A percentile compares a stretch with the other conserved stretches of the same genome.
Conservation (phyloP, 371 early-diverging fungal species). For the Mucor circinelloides region DNA sequence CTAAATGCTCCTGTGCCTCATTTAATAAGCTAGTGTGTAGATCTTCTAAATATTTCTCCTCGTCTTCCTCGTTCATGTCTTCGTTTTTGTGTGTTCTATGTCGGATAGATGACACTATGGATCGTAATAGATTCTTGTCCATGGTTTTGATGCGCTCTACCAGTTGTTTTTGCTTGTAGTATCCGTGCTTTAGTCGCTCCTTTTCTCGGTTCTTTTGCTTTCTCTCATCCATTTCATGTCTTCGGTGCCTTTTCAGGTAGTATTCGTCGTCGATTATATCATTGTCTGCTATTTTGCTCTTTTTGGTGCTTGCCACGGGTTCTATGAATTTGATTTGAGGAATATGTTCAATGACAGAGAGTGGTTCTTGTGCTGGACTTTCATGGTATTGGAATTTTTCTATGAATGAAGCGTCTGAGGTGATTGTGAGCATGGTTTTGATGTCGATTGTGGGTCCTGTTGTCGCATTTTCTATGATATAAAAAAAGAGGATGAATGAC, state of each 20-base stretch:
- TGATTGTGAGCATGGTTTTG: constrained; percentile 9
- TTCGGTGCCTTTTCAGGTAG: constrained; percentile 64
- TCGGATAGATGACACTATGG: constrained; percentile 42
- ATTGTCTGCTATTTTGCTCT: neutral
- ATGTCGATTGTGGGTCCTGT: constrained; percentile 15
- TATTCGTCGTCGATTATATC: constrained; percentile 45
- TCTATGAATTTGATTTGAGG: constrained; percentile 5
- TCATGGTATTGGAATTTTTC: constrained; percentile 1
- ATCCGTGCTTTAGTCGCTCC: constrained; percentile 61
- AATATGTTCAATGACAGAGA: constrained; percentile 9
- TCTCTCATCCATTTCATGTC: constrained; percentile 68
- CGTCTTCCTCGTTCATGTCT: constrained; percentile 2
- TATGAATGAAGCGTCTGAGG: neutral
- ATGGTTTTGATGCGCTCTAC: constrained; percentile 61
- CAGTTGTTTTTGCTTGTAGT: constrained; percentile 64
- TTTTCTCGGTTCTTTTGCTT: constrained; percentile 69
- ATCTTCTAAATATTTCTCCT: constrained; percentile 36
- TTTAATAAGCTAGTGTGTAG: constrained; percentile 49
- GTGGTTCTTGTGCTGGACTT: neutral
- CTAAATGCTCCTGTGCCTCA: constrained; percentile 56
- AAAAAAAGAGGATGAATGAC: neutral
- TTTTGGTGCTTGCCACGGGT: neutral
- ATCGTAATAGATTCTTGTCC: constrained; percentile 42
- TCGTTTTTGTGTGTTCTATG: constrained; percentile 29
- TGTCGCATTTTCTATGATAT: neutral